A percentile compares a stretch with the other conserved stretches of the same genome.
phyloP scores from a whole-genome alignment of 2,329 filamentous ascomycete species.

The Didymella keratinophila region DNA sequence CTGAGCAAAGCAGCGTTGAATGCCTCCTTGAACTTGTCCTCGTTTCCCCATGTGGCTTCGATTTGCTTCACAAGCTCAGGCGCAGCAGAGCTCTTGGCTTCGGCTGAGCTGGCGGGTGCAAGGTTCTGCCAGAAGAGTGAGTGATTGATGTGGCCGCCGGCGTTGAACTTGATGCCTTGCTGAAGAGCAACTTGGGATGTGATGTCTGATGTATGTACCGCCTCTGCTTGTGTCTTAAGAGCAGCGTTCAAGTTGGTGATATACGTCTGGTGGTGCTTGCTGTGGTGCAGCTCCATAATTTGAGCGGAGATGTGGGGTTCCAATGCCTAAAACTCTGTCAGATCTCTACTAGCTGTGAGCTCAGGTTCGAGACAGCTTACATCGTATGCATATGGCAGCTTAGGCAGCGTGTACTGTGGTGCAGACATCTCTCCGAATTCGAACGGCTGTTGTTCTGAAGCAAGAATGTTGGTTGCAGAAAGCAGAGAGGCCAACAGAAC shows the following conservation, averaged over 20 bases:
- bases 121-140: constrained; percentile 91
- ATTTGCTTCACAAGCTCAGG: constrained; percentile 70
- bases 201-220: constrained; percentile 66
- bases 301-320: constrained; percentile 77
- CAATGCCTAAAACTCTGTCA: constrained; percentile 62
- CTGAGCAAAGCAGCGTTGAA: constrained; percentile 72
- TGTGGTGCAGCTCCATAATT: constrained; percentile 84
- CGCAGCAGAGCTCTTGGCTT: constrained; percentile 63
- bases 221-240: constrained; percentile 66
- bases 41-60: constrained; percentile 70
- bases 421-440: constrained; percentile 48
- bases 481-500: constrained; percentile 28
- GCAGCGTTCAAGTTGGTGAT: constrained; percentile 77
- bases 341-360: not conserved
- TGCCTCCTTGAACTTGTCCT: constrained; percentile 69
- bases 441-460: constrained; percentile 46
- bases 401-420: constrained; percentile 66
- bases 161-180: constrained; percentile 82
- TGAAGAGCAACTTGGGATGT: constrained; percentile 72
- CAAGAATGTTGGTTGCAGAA: constrained; percentile 22
- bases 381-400: constrained; percentile 74
- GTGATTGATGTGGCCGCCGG: constrained; percentile 93
- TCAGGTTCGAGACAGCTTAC: constrained; percentile 56
- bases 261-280: constrained; percentile 81
- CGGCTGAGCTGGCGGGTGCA: constrained; percentile 64